These are phyloP conservation scores for Petunia secreta DNA, from an alignment of 257 asterid genomes.

Conservation along the genomic window DNA sequence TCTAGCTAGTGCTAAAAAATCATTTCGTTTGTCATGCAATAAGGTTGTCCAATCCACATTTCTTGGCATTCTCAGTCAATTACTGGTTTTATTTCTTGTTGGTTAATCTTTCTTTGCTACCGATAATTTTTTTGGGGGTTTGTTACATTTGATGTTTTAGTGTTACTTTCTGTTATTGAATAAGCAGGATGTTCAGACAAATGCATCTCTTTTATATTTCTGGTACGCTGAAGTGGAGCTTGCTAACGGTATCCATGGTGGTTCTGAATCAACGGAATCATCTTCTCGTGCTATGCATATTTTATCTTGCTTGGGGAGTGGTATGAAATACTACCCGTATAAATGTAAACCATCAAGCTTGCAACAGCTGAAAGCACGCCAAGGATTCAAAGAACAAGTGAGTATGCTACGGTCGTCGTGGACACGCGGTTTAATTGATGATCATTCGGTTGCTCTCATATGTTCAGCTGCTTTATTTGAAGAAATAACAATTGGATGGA, in stretches of 20 bases:
- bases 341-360: constrained; percentile 66
- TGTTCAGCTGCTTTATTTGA: constrained; percentile 89
- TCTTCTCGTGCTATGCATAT: constrained; percentile 78
- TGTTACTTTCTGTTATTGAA: constrained; percentile 14
- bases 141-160: constrained; percentile 12
- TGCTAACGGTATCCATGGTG: constrained; percentile 45
- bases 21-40: not conserved
- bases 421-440: constrained; percentile 81
- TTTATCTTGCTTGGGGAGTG: constrained; percentile 85
- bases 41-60: not conserved
- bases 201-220: constrained; percentile 71
- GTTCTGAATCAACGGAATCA: constrained; percentile 56
- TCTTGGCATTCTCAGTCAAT: not conserved
- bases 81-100: not conserved
- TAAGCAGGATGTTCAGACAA: constrained; percentile 61
- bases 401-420: constrained; percentile 59
- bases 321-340: constrained; percentile 66
- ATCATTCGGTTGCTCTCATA: constrained; percentile 72
- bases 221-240: constrained; percentile 96
- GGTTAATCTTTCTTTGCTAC: not conserved
- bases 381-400: constrained; percentile 84
- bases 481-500: constrained; percentile 79
- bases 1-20: constrained; percentile 12
- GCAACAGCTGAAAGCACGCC: constrained; percentile 85
- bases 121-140: not conserved